phyloP scores from a whole-genome alignment of 768 basidiomycete genomes.

The Amanita jacksonii region DNA sequence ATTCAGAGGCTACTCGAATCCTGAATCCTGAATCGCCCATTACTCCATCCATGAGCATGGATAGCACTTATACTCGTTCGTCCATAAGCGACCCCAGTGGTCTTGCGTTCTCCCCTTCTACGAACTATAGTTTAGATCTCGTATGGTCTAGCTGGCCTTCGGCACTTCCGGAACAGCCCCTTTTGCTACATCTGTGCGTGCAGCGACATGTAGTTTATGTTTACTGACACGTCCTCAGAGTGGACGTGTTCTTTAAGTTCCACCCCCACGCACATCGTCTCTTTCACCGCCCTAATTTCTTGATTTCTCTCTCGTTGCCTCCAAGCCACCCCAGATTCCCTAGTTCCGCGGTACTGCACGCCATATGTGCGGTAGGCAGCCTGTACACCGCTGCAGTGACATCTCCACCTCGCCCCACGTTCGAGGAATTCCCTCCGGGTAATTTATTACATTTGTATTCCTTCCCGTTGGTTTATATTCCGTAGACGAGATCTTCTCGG shows the following conservation, averaged over 20 bases:
- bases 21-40: neutral
- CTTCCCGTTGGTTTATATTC: conserved; percentile 3
- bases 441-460: conserved; percentile 8
- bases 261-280: conserved; percentile 67
- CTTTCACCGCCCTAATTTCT: conserved; percentile 58
- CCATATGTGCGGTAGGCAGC: conserved; percentile 78
- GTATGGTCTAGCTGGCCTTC: conserved; percentile 54
- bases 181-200: conserved; percentile 57
- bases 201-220: conserved; percentile 1
- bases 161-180: conserved; percentile 49
- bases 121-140: conserved; percentile 25
- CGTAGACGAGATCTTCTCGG: conserved; percentile 46
- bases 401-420: conserved; percentile 43
- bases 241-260: conserved; percentile 73
- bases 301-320: conserved; percentile 52
- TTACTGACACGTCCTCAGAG: conserved; percentile 25
- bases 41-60: neutral
- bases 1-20: neutral
- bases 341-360: conserved; percentile 60
- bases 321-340: conserved; percentile 71
- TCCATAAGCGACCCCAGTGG: neutral
- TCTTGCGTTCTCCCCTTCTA: neutral
- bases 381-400: conserved; percentile 63
- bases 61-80: neutral
- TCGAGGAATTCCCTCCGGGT: conserved; percentile 39